These are phyloP conservation scores for Colletotrichum neosansevieriae DNA, from an alignment of 2,329 filamentous ascomycete species.

Conservation along the genomic window DNA sequence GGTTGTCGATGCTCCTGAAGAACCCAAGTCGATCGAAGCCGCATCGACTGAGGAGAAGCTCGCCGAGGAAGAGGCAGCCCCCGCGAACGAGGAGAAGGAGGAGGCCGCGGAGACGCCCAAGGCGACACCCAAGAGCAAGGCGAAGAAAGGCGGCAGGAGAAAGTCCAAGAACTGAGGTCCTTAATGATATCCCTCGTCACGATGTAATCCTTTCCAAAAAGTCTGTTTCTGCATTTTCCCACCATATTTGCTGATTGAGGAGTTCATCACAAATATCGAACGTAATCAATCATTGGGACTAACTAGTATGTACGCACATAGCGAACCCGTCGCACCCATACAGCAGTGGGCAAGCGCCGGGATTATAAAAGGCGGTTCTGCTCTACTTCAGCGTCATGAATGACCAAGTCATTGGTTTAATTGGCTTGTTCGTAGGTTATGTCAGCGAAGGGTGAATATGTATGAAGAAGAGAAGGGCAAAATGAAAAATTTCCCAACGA, in stretches of 20 bases:
- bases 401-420: slow-evolving; percentile 57
- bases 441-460: slow-evolving; percentile 57
- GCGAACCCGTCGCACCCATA: slow-evolving; percentile 69
- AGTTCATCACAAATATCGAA: slow-evolving; percentile 17
- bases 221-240: slow-evolving; percentile 13
- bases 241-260: slow-evolving; percentile 7
- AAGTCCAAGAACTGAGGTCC: slow-evolving; percentile 52
- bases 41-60: slow-evolving; percentile 52
- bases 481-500: slow-evolving; percentile 20
- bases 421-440: slow-evolving; percentile 50
- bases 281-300: slow-evolving; percentile 14
- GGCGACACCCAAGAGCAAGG: slow-evolving; percentile 49
- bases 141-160: slow-evolving; percentile 45
- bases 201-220: slow-evolving; percentile 12
- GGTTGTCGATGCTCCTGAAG: slow-evolving; percentile 49
- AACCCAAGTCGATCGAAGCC: slow-evolving; percentile 50
- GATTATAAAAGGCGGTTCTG: slow-evolving; percentile 70
- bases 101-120: slow-evolving; percentile 45
- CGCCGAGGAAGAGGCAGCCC: slow-evolving; percentile 46
- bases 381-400: slow-evolving; percentile 66
- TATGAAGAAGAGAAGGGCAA: slow-evolving; percentile 57
- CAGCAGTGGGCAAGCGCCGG: slow-evolving; percentile 59
- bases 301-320: slow-evolving; percentile 67
- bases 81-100: slow-evolving; percentile 48
- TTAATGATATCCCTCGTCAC: slow-evolving; percentile 34